Percentiles rank a stretch among this genome's conserved stretches.
phyloP scores from a whole-genome alignment of 2,329 filamentous ascomycete genomes.

The Cordyceps farinosa region DNA sequence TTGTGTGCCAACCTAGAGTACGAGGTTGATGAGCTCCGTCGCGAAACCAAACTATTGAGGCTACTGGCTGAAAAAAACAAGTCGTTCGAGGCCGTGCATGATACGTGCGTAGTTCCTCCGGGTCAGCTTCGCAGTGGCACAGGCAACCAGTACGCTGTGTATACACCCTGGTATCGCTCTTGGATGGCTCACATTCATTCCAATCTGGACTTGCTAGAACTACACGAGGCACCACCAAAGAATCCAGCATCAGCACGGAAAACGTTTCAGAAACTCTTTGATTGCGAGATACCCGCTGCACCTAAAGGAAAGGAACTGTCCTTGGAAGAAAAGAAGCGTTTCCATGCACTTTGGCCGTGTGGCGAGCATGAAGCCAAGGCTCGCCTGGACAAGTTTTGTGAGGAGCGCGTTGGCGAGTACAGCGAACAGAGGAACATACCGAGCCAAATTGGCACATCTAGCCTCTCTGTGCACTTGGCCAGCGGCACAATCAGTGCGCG shows the following conservation, averaged over 20 bases:
- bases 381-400: conserved; percentile 64
- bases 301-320: conserved; percentile 61
- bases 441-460: conserved; percentile 58
- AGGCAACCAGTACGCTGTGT: conserved; percentile 80
- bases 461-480: conserved; percentile 69
- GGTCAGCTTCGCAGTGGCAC: conserved; percentile 62
- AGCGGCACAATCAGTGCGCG: conserved; percentile 64
- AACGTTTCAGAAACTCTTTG: conserved; percentile 56
- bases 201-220: conserved; percentile 63
- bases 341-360: conserved; percentile 64
- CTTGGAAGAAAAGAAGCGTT: conserved; percentile 54
- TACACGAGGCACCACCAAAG: conserved; percentile 47
- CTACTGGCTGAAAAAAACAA: conserved; percentile 60
- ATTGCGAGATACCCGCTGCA: conserved; percentile 54
- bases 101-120: conserved; percentile 78
- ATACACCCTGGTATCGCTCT: conserved; percentile 73
- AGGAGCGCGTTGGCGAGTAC: conserved; percentile 61
- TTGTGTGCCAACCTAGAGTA: conserved; percentile 85
- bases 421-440: conserved; percentile 64
- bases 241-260: conserved; percentile 35
- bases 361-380: conserved; percentile 69
- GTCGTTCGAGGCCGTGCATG: conserved; percentile 68
- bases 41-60: conserved; percentile 66
- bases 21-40: conserved; percentile 81
- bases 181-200: conserved; percentile 73